These are phyloP conservation scores for Sporobolomyces phaffii DNA, from an alignment of 768 basidiomycete species.

Conservation along the genomic window DNA sequence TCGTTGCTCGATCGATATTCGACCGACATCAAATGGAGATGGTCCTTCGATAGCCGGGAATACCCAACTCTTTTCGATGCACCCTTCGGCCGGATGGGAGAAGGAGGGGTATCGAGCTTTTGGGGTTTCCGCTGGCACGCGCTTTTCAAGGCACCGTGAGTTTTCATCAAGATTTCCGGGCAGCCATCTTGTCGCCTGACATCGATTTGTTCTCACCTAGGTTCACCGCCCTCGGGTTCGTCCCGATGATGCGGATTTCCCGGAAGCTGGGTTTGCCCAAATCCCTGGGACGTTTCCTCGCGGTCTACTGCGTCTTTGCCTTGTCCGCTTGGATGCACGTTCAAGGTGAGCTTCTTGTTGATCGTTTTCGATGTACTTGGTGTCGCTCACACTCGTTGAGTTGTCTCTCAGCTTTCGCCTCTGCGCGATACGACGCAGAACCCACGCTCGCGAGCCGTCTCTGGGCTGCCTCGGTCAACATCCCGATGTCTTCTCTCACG, in stretches of 20 bases:
- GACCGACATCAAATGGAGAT: constrained; percentile 6
- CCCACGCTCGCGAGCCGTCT: neutral
- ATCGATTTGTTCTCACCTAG: no score
- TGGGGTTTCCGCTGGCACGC: constrained; percentile 30
- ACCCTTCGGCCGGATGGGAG: constrained; percentile 27
- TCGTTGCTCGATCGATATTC: neutral
- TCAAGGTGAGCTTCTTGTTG: constrained; percentile 20
- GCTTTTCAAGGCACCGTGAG: constrained; percentile 8
- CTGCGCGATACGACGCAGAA: constrained; percentile 1
- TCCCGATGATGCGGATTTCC: neutral
- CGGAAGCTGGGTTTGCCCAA: constrained; percentile 1
- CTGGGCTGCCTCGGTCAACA: neutral
- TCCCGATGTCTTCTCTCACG: constrained; percentile 4
- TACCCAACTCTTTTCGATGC: constrained; percentile 20
- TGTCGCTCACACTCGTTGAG: no score
- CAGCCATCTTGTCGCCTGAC: no score
- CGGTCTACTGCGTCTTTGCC: constrained; percentile 14
- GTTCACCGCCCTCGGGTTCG: constrained; percentile 20
- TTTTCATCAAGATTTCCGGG: no score
- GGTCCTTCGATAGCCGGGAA: constrained; percentile 22
- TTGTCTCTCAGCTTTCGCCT: constrained; percentile 25
- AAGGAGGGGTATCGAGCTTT: constrained; percentile 17
- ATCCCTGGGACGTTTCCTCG: neutral
- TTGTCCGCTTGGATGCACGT: constrained; percentile 29
- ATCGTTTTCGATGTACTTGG: neutral